Evolutionary conservation across 179 eudicot species (phyloP).

Genomic region (Nepenthes alata): DNA sequence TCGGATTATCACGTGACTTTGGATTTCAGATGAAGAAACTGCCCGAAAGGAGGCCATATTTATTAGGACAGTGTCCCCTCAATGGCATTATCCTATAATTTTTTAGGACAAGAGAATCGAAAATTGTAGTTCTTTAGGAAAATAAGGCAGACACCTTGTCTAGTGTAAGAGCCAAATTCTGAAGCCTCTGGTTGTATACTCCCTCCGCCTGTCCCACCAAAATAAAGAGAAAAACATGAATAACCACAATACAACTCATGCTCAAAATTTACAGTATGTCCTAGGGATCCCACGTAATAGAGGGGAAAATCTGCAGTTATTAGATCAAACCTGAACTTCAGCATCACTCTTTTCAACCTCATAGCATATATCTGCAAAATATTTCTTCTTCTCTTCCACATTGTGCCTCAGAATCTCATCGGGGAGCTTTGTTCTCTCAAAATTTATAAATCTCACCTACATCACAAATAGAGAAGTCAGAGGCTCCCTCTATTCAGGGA

Average conservation of each 20-base stretch:
- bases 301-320: background rate
- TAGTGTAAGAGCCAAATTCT: conserved; percentile 93
- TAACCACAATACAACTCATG: conserved; percentile 3
- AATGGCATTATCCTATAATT: too few species aligned
- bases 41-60: too few species aligned
- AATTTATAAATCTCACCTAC: conserved; percentile 86
- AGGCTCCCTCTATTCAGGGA: conserved; percentile 6
- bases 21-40: too few species aligned
- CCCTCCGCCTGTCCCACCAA: conserved; percentile 76
- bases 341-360: conserved; percentile 86
- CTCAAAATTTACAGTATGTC: background rate
- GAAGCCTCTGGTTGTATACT: conserved; percentile 89
- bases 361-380: conserved; percentile 46
- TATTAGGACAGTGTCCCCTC: too few species aligned
- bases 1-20: too few species aligned
- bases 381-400: conserved; percentile 82
- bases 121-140: too few species aligned
- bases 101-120: too few species aligned
- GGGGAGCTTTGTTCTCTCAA: conserved; percentile 89
- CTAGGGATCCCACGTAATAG: background rate
- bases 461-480: conserved; percentile 6
- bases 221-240: conserved; percentile 7
- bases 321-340: conserved; percentile 67
- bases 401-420: conserved; percentile 72
- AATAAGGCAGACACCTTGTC: conserved; percentile 56